Evolutionary conservation across 140 eudicot genomes (phyloP), one percentile per base, ranked within the genome.

Genomic region (Bidens hawaiensis): DNA sequence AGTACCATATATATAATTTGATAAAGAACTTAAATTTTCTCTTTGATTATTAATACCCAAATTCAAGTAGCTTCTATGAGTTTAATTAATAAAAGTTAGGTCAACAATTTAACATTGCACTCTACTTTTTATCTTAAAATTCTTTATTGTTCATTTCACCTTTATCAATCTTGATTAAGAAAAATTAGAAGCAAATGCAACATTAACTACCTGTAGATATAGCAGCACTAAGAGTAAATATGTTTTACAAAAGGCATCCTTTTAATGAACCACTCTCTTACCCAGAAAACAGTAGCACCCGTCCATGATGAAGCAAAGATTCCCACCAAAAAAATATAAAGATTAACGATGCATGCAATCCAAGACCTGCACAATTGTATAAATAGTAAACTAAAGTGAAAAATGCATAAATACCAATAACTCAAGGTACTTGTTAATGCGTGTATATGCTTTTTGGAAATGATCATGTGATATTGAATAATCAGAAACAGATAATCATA

Each of bases 241-340:
- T 88, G 96, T 70, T 77, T 84, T 25, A 88, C 81, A 63, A 88
- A 88, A 19, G 96, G 94, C 96, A 88, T 87, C 62, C 90, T 67
- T 62, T 82, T 79, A 70, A 86, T 82, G 53, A 85, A 83, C 88
- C 94, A 85, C 72, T 89, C 97, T 18, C 97, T 91, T 12, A 82
- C 53, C 95, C 82, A 82, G 79, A 89, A 89, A 16, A 89, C 86
- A 22, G 96, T 82, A 40, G 90, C 75, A 67, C 96, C 95, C 83
- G 85, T 63, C 97, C 97, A 89, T 54, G 97, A 85, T 49, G 97
- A 85, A 42, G 94, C 95, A 74, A 89, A 89, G 30, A 85, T 75
- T n/a, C 97, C 97, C 36, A 89, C 91, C n/a, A n/a, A 62, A 89
- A 86, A 81, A 89, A 89, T 67, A 89, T 83, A 60, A 89, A 89